Evolutionary conservation across 176 grass and related monocot species (phyloP), one percentile per base, ranked within the genome.

Genomic region (Rhynchospora pubera): DNA sequence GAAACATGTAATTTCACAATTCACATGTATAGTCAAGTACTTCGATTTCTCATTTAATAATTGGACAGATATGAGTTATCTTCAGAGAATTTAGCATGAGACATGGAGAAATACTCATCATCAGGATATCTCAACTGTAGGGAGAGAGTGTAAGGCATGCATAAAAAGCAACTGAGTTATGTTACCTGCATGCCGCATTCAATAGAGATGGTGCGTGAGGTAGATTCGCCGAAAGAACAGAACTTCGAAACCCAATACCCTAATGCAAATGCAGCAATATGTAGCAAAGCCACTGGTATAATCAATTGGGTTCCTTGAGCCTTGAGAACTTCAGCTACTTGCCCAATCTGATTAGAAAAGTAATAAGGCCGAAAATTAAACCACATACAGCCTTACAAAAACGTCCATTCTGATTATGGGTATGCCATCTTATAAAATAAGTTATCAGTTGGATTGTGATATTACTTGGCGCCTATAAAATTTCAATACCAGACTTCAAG

Each of bases 131-230:
- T 16, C 5, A 55, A 26, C 5, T 48, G 44, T 9, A 24, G 60
- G 24, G 19, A 62, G n/a, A n/a, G 53, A 57, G 16, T 7, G 32
- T 18, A 14, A 9, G 44, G 48, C 34, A 55, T 76, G 71, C 21
- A 15, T 68, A 30, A 53, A 39, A 76, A 74, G 66, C 32, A 70
- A 34, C 34, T 16, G 16, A 18, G 24, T 51, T 56, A 53, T 53
- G 6, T 56, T 90, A 99, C 96, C 96, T 95, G 96, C 92, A 99
- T 99, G 15, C 96, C 92, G 62, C 96, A 99, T 84, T 99, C 96
- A 84, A 99, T 99, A 26, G 96, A 93, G 87, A 99, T 84, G 24
- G 96, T 99, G 65, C 96, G 88, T 57, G 91, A 94, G 79, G 96
- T 99, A 67, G 92, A 99, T 85, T 99, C 96, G 11, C 96, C 92